Base-by-base conservation (phyloP, 2,329 filamentous ascomycete genomes). In the Claviceps digitariae region DNA sequence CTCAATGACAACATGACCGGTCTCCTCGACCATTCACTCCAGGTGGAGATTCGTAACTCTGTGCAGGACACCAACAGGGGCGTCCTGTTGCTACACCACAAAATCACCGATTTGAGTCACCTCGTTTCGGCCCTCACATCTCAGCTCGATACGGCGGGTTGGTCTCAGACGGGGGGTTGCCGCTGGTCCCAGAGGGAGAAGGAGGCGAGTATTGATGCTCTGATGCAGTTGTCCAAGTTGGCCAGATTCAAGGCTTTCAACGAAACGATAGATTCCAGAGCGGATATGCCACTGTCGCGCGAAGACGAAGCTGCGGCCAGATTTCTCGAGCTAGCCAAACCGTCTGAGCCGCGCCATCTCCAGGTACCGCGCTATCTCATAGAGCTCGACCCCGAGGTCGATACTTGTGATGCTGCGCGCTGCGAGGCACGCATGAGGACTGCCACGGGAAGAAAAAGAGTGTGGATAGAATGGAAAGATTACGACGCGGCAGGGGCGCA, bases 171-270 rank as follows among this genome's bases (percentile, higher is more conserved):
- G 2, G 34, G n/a, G 8, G 49, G 65, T 5, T 62, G 63, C 15
- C 36, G 36, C 36, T 63, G 68, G 59, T 67, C 68, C 1, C 63
- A 62, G 23, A 52, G 61, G 1, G 67, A 71, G 53, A 63, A 66
- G 43, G 66, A 67, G 20, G 67, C 66, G 46, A 71, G 73, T 43
- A 66, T 67, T 15, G 66, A 70, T 23, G 68, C 66, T 0, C 61
- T 74, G 7, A 64, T 66, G 48, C 67, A 72, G 29, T 59, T 76
- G 2, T 65, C 70, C 2, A 69, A 71, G 53, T 59, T 76, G 8
- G 73, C 73, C 58, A 74, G 72, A 56, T 76, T 76, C 66, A 76
- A 76, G 57, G 73, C 74, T 2, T 76, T 76, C 58, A 76, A 75
- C 45, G 68, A 73, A 57, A 70, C 70, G 2, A 70, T 75, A 36